A percentile compares a stretch with the other conserved stretches of the same genome.
These are phyloP conservation scores for Calonectria naviculata DNA, from an alignment of 2,329 filamentous ascomycete species.

Conservation along the genomic window DNA sequence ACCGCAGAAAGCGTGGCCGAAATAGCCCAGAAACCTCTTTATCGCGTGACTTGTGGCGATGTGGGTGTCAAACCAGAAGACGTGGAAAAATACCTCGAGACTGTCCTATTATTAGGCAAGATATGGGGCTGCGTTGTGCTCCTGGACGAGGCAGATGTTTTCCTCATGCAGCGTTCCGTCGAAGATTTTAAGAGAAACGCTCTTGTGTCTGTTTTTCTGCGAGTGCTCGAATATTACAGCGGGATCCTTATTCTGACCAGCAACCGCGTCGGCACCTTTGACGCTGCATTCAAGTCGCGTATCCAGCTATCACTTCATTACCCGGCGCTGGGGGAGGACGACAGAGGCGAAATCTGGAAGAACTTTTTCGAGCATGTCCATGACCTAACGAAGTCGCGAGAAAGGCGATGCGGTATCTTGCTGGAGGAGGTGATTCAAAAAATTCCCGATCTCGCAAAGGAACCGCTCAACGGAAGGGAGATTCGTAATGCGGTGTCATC, in stretches of 20 bases:
- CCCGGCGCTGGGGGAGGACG: background rate
- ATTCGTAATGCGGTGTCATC: background rate
- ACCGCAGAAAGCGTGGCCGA: background rate
- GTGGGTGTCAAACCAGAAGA: background rate
- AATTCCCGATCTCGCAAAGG: background rate
- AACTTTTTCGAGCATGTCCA: background rate
- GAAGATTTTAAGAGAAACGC: background rate
- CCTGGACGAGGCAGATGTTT: background rate
- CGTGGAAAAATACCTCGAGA: background rate
- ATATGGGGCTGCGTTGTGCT: background rate
- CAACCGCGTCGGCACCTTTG: background rate
- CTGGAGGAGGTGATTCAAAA: background rate
- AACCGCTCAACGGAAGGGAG: background rate
- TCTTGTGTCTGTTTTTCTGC: background rate
- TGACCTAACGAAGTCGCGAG: background rate
- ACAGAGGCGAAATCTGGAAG: background rate
- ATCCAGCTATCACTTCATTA: background rate
- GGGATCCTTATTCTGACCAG: background rate
- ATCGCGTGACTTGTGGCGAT: background rate
- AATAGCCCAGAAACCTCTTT: background rate
- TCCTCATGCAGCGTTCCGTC: background rate
- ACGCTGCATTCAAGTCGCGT: background rate
- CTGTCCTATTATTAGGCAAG: background rate
- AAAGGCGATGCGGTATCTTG: background rate
- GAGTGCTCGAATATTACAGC: background rate